Evolutionary conservation across 345 rosid genomes (phyloP).

Genomic region (Kernera saxatilis): DNA sequence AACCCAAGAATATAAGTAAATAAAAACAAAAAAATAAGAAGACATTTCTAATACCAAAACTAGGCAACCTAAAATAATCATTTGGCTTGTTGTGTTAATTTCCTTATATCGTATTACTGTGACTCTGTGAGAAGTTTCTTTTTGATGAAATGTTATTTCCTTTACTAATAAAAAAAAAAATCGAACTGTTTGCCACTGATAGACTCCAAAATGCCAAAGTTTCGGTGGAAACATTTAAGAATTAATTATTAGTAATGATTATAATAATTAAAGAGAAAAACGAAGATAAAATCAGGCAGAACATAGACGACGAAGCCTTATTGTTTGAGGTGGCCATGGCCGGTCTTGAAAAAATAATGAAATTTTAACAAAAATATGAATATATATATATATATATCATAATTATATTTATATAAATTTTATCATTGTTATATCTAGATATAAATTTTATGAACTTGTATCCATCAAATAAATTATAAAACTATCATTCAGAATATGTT

Average conservation of each 20-base stretch:
- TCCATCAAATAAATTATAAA: no score
- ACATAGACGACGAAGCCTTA: no score
- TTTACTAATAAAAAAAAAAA: background rate
- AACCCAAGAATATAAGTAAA: background rate
- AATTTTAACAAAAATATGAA: no score
- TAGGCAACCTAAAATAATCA: slow-evolving; percentile 14
- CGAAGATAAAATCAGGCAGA: background rate
- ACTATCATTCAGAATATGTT: background rate
- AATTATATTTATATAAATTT: no score
- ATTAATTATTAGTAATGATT: background rate
- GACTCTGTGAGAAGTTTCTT: background rate
- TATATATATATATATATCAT: no score
- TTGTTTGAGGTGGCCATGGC: no score
- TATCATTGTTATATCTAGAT: background rate
- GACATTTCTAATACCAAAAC: background rate
- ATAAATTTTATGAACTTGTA: no score
- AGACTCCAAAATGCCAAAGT: background rate
- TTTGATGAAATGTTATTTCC: background rate
- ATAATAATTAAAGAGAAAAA: background rate
- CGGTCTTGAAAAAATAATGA: background rate
- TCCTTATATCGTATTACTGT: background rate
- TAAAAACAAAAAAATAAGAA: background rate
- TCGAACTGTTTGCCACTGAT: background rate
- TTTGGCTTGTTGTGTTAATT: background rate
- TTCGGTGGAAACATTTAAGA: background rate